Conservation (phyloP, 768 basidiomycete genomes). For the Hirschioporus abietinus region DNA sequence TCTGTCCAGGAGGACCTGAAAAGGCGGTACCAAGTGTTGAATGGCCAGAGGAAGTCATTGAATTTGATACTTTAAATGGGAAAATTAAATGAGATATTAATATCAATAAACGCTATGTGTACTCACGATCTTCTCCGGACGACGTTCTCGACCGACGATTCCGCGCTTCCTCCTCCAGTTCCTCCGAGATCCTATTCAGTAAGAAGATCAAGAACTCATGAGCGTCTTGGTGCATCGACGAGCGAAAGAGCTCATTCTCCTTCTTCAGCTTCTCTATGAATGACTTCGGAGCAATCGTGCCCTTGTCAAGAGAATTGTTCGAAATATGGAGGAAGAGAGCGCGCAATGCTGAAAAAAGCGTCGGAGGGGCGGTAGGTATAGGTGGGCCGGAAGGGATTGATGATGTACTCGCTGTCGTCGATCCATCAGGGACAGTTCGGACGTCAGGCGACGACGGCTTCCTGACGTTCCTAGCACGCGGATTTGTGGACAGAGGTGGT, state of each 20-base stretch:
- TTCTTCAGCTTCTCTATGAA: conserved; percentile 94
- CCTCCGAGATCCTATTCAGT: conserved; percentile 89
- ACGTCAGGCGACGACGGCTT: conserved; percentile 26
- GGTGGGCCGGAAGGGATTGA: conserved; percentile 30
- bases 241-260: conserved; percentile 86
- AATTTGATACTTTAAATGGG: conserved; percentile 47
- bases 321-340: conserved; percentile 87
- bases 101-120: conserved; percentile 4
- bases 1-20: conserved; percentile 42
- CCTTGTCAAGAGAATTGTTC: conserved; percentile 68
- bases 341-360: conserved; percentile 87
- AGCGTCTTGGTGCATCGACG: conserved; percentile 94
- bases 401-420: conserved; percentile 15
- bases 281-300: conserved; percentile 82
- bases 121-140: conserved; percentile 64
- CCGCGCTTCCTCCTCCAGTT: conserved; percentile 67
- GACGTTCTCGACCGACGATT: conserved; percentile 32
- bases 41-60: conserved; percentile 43
- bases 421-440: conserved; percentile 1
- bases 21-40: conserved; percentile 2
- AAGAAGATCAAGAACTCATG: conserved; percentile 97
- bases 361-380: conserved; percentile 58
- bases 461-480: conserved; percentile 55
- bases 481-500: conserved; percentile 20
- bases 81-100: conserved; percentile 10